phyloP scores from a whole-genome alignment of 257 asterid species.

The Parsonsia alboflavescens region DNA sequence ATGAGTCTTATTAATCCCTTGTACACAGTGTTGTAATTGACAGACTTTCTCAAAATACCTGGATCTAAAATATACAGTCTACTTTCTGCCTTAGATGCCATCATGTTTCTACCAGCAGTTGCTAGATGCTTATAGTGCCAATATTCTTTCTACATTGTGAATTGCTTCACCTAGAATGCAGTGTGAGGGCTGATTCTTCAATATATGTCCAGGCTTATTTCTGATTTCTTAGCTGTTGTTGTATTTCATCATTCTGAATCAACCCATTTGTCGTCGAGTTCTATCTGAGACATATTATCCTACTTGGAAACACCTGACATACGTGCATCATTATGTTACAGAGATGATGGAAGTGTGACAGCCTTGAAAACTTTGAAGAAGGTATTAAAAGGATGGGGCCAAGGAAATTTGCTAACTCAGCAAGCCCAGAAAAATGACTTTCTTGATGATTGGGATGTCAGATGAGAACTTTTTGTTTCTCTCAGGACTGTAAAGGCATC shows the following conservation, averaged over 20 bases:
- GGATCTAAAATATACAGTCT: not conserved
- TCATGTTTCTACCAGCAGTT: not conserved
- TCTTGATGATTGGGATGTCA: constrained; percentile 28
- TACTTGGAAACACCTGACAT: not conserved
- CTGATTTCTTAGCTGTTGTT: not conserved
- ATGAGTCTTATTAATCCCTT: not conserved
- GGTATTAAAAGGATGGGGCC: constrained; percentile 90
- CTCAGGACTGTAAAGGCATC: not conserved
- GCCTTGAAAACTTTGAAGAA: constrained; percentile 81
- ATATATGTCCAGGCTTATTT: not conserved
- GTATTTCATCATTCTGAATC: not conserved
- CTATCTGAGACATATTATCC: not conserved
- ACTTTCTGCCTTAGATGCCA: not conserved
- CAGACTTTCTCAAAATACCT: not conserved
- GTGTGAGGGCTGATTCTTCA: not conserved
- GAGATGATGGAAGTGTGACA: constrained; percentile 76
- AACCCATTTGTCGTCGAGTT: not conserved
- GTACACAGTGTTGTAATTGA: not conserved
- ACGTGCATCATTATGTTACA: constrained; percentile 21
- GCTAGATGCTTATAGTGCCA: too few species aligned
- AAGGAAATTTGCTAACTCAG: constrained; percentile 36
- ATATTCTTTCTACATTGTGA: not conserved
- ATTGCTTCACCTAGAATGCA: not conserved
- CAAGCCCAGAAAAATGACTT: constrained; percentile 36
- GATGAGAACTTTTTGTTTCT: not conserved